Base-by-base conservation (phyloP, 2,329 filamentous ascomycete species). In the Lachnellula subtilissima region DNA sequence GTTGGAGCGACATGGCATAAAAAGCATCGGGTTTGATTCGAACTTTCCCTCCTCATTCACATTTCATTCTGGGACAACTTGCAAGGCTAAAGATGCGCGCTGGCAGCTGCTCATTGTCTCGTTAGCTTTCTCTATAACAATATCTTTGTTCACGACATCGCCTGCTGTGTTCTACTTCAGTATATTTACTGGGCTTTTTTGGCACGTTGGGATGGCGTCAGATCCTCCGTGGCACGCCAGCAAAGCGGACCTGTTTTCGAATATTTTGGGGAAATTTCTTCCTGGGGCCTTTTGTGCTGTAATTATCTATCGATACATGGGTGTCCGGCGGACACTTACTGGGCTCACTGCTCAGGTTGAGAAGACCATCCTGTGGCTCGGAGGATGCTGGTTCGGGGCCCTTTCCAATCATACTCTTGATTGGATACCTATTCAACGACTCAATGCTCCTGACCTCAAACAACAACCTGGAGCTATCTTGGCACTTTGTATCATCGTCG, bases 361-460 rank as follows among this genome's bases (percentile, higher is more conserved):
- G 68, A 97, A 96, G 77, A 89, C 91, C 0, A 73, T 97, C 2
- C 78, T 97, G 28, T 97, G 91, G 88, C 78, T 99, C 0, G 92
- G 92, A 1, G 87, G 85, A 7, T 91, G 88, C 68, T 99, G 95
- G 88, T 84, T 97, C 40, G 94, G 92, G 15, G 87, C 90, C 1
- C 74, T 99, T 63, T 93, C 93, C 67, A 97, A 97, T 73, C 95
- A 97, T 73, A 97, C 94, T 0, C 90, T 99, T 67, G 88, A 91
- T 65, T 88, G 89, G 73, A 97, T 99, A 59, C 94, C 94, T 0
- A 94, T 99, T 62, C 85, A 91, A 71, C 87, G 94, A 2, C 79
- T 99, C n/a, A 97, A 89, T 8, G 85, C 87, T 0, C 91, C 95
- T 69, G 94, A 99, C 68, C 83, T 99, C 45, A 76, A 87, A 48